Conservation (phyloP, 257 asterid species). For the Nicotiana knightiana region DNA sequence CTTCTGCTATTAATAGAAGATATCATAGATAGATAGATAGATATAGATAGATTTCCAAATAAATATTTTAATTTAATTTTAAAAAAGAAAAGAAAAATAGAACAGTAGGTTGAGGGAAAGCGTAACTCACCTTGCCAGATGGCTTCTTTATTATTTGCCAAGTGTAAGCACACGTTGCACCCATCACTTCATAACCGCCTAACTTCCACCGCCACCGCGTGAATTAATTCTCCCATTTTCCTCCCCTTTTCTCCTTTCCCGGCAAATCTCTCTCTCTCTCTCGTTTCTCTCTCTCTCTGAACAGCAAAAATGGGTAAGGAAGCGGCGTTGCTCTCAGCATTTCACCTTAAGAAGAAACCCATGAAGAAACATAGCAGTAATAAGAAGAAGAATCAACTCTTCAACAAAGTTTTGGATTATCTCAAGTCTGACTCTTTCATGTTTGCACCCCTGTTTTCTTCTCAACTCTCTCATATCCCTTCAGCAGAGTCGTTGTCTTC, state of each 20-base stretch:
- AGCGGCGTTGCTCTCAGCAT: neutral
- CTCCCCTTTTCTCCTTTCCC: neutral
- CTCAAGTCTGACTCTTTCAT: slow-evolving; percentile 44
- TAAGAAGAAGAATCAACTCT: slow-evolving; percentile 19
- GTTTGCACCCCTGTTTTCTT: slow-evolving; percentile 36
- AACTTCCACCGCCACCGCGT: neutral
- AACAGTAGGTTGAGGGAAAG: too few relatives aligned
- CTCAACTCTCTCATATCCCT: slow-evolving; percentile 8
- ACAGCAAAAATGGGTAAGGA: neutral
- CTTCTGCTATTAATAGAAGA: too few relatives aligned
- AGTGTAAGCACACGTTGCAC: neutral
- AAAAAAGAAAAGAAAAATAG: too few relatives aligned
- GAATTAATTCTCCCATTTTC: neutral
- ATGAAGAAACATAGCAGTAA: slow-evolving; percentile 6
- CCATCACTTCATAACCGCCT: neutral
- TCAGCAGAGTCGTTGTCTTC: slow-evolving; percentile 6
- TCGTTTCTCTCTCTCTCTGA: neutral
- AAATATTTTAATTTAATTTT: too few relatives aligned
- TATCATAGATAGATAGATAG: too few relatives aligned
- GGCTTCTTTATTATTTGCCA: neutral
- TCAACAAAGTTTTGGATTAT: slow-evolving; percentile 27
- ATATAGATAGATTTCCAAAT: too few relatives aligned
- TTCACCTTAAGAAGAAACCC: slow-evolving; percentile 8
- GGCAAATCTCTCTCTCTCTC: neutral
- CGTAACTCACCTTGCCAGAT: neutral